Base-by-base conservation (phyloP, 2,329 filamentous ascomycete genomes). In the Taxawa tesnikishii region DNA sequence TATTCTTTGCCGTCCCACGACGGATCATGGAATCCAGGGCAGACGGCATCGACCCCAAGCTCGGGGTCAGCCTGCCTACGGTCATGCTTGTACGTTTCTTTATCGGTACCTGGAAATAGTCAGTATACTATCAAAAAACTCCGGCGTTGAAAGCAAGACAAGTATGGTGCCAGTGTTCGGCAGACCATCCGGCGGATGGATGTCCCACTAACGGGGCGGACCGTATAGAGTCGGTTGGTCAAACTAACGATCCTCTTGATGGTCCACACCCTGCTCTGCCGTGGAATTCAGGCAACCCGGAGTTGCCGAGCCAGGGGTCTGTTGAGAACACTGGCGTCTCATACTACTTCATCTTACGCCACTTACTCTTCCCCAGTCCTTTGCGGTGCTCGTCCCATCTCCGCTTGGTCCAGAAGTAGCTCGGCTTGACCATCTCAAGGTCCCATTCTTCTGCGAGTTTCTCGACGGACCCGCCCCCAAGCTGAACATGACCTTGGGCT, bases 381-480 rank as follows among this genome's bases (percentile, higher is more conserved):
- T 65, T 63, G 5, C 68, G 46, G 58, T 90, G 83, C 56, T 90
- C 81, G 39, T 85, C 74, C 83, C 83, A 90, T 33, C 80, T 64
- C 48, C 64, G 67, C 60, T 79, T 68, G 12, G 83, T 90, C 61
- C 78, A 93, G 51, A 82, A 93, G 55, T 88, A 94, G 1, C 57
- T 58, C 23, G 73, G 67, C 0, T 73, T 67, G 4, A 83, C 82
- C 33, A 79, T 65, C 26, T 82, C 75, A 8, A 92, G 48, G 0
- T 79, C 81, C 68, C 83, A 85, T 39, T 56, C 42, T 38, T 56
- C 47, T 0, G 83, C 84, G 19, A 92, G 59, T 29, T 60, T 51
- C 56, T 93, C 84, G 1, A 82, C 77, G 16, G 76, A 68, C 8
- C 58, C 56, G 2, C 81, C 83, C 41, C 70, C 68, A 4, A 90